A percentile compares a stretch with the other conserved stretches of the same genome.
Conservation (phyloP, 352 stramenopile species). For the Pythium utonaiense region DNA sequence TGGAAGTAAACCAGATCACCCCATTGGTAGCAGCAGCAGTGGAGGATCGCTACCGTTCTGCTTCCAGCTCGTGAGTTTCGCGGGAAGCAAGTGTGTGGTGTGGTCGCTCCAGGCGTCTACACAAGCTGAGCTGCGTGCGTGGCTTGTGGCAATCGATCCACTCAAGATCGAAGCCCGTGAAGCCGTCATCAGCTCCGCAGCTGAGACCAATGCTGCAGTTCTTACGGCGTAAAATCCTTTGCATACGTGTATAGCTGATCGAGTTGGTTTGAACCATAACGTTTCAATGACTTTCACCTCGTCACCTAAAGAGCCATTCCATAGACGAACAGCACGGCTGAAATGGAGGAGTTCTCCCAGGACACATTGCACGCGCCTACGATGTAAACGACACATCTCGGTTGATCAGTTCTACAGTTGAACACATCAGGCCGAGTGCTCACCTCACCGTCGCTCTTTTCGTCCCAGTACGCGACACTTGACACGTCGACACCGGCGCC, state of each 20-base stretch:
- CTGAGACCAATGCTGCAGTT: constrained; percentile 1
- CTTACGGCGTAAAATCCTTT: constrained; percentile 25
- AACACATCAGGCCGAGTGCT: not conserved
- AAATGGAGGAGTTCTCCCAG: constrained; percentile 75
- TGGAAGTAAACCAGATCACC: constrained; percentile 1
- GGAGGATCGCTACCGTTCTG: constrained; percentile 44
- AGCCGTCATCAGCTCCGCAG: constrained; percentile 12
- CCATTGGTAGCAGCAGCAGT: not conserved
- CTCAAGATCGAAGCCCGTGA: constrained; percentile 54
- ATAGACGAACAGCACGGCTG: constrained; percentile 64
- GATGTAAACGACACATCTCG: not conserved
- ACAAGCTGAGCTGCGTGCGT: constrained; percentile 54
- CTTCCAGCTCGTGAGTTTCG: constrained; percentile 63
- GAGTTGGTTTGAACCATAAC: too few relatives aligned
- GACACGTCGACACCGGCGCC: constrained; percentile 56
- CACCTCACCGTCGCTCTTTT: constrained; percentile 59
- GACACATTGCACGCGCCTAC: constrained; percentile 64
- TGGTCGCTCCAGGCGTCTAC: constrained; percentile 80
- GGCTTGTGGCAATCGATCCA: constrained; percentile 67
- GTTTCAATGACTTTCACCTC: too few relatives aligned
- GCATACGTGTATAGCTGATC: too few relatives aligned
- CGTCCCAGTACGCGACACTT: constrained; percentile 66
- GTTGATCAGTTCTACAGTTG: too few relatives aligned
- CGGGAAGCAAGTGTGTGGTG: constrained; percentile 46
- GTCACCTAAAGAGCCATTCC: constrained; percentile 39